Percentiles rank a stretch among this genome's conserved stretches.
These are phyloP conservation scores for Solanum megistacrolobum DNA, from an alignment of 257 asterid species.

Conservation along the genomic window DNA sequence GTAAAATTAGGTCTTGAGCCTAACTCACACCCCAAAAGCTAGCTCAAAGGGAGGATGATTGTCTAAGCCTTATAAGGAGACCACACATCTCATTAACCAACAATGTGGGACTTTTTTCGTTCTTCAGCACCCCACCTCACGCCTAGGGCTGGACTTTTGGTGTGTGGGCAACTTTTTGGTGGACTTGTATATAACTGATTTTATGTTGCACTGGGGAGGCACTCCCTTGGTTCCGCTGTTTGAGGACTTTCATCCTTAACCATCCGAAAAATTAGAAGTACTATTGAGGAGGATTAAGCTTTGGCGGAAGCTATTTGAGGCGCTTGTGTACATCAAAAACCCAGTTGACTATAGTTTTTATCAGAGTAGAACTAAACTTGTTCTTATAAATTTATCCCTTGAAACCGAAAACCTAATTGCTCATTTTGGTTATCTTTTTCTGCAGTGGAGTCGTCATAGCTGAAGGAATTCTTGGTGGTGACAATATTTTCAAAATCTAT, in stretches of 20 bases:
- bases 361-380: background rate
- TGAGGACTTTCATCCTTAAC: background rate
- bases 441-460: slow-evolving; percentile 97
- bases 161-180: background rate
- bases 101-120: background rate
- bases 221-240: background rate
- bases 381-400: background rate
- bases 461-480: slow-evolving; percentile 55
- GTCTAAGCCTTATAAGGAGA: background rate
- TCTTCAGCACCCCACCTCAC: background rate
- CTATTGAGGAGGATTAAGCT: background rate
- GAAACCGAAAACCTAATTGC: background rate
- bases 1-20: background rate
- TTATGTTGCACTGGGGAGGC: background rate
- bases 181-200: background rate
- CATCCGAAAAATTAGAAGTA: background rate
- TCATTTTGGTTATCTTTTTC: slow-evolving; percentile 7
- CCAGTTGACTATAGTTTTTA: background rate
- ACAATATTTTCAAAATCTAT: slow-evolving; percentile 41
- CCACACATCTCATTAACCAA: background rate
- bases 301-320: background rate
- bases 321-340: background rate
- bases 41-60: background rate
- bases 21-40: background rate
- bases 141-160: background rate